These are phyloP conservation scores for Fusarium duplospermum DNA, from an alignment of 2,329 filamentous ascomycete genomes.

Conservation along the genomic window DNA sequence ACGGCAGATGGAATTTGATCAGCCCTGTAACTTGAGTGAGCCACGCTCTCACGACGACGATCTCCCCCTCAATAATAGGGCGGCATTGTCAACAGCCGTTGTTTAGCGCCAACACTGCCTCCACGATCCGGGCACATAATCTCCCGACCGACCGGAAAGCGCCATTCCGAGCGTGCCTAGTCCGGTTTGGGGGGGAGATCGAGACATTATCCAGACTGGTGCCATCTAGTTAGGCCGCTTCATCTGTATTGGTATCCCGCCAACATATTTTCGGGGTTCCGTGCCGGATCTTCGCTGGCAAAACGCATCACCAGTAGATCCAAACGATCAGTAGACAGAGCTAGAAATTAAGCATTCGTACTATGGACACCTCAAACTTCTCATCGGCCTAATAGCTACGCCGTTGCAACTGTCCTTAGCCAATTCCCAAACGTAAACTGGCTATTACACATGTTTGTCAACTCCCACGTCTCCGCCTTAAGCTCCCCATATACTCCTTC, in stretches of 20 bases:
- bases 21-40: background rate
- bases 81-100: background rate
- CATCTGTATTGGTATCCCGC: background rate
- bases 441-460: conserved; percentile 73
- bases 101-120: background rate
- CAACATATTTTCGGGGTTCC: background rate
- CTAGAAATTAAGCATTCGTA: background rate
- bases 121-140: background rate
- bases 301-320: background rate
- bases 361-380: background rate
- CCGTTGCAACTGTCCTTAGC: conserved; percentile 13
- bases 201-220: background rate
- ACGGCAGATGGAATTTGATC: background rate
- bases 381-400: background rate
- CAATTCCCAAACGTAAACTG: conserved; percentile 65
- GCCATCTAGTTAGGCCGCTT: background rate
- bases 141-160: background rate
- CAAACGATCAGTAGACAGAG: background rate
- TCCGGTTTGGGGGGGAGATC: background rate
- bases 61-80: background rate
- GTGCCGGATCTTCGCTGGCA: background rate
- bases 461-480: conserved; percentile 73
- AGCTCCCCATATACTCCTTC: conserved; percentile 54
- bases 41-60: background rate
- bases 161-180: background rate